Conservation (phyloP, 495 filamentous ascomycete genomes). For the Penicillium canescens region DNA sequence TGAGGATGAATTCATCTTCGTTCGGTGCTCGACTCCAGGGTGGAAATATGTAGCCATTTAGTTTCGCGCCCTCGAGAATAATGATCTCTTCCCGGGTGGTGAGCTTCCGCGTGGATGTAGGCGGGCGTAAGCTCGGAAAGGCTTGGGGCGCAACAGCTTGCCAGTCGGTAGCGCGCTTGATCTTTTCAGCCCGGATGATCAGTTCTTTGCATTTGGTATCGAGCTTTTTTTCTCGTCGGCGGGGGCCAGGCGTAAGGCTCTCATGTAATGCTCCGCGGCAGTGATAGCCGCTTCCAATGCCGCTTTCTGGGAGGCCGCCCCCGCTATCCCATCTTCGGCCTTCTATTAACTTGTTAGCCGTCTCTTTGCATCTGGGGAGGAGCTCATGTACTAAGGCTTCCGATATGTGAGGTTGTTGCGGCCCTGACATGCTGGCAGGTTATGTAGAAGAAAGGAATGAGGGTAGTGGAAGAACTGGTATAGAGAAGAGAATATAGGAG, state of each 20-base stretch:
- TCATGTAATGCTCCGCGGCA: slow-evolving; percentile 77
- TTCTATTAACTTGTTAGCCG: slow-evolving; percentile 47
- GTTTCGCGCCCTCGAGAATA: slow-evolving; percentile 69
- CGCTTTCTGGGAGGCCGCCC: slow-evolving; percentile 57
- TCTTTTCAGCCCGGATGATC: slow-evolving; percentile 66
- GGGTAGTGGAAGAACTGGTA: no score
- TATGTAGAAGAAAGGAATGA: no score
- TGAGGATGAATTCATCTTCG: slow-evolving; percentile 48
- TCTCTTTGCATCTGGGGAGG: not conserved
- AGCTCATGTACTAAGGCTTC: slow-evolving; percentile 24
- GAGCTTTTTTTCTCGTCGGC: slow-evolving; percentile 54
- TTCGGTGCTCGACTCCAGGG: slow-evolving; percentile 71
- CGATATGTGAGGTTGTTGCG: slow-evolving; percentile 22
- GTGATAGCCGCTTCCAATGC: slow-evolving; percentile 73
- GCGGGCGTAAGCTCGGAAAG: slow-evolving; percentile 24
- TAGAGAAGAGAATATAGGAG: no score
- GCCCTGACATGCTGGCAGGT: slow-evolving; percentile 32
- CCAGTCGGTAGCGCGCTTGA: slow-evolving; percentile 57
- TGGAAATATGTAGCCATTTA: slow-evolving; percentile 79
- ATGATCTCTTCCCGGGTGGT: slow-evolving; percentile 77
- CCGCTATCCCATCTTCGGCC: slow-evolving; percentile 57
- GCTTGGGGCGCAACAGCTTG: slow-evolving; percentile 23
- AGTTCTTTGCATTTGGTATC: slow-evolving; percentile 66
- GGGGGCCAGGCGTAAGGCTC: slow-evolving; percentile 57
- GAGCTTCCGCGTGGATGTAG: slow-evolving; percentile 58